Conservation (phyloP, 345 rosid species). For the Populus ilicifolia region DNA sequence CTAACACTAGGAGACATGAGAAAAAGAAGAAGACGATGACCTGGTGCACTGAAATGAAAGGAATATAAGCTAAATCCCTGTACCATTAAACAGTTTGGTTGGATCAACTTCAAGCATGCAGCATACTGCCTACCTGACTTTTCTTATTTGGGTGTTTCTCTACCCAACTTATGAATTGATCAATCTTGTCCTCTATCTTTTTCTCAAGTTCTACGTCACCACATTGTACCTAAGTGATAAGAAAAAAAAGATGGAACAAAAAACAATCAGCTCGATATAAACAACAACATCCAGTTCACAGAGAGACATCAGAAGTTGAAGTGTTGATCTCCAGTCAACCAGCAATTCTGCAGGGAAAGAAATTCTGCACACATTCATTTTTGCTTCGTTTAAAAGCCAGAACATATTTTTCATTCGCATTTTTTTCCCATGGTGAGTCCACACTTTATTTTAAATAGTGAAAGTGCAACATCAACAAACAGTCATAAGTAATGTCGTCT, state of each 20-base stretch:
- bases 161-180: constrained; percentile 80
- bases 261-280: background rate
- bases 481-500: background rate
- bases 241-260: background rate
- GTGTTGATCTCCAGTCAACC: no score
- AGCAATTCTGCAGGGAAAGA: no score
- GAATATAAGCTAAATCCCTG: background rate
- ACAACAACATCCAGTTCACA: background rate
- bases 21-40: background rate
- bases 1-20: background rate
- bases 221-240: constrained; percentile 65
- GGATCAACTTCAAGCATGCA: background rate
- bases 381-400: no score
- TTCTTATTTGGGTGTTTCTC: constrained; percentile 96
- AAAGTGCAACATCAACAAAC: no score
- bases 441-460: no score
- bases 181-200: constrained; percentile 92
- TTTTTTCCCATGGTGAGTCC: no score
- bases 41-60: no score
- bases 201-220: constrained; percentile 83
- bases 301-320: no score
- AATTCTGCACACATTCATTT: no score
- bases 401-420: no score
- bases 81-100: background rate
- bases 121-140: constrained; percentile 57